Evolutionary conservation across 192 early-diverging fungal species (phyloP), one percentile per base, ranked within the genome.

Genomic region (Coemansia sp.): DNA sequence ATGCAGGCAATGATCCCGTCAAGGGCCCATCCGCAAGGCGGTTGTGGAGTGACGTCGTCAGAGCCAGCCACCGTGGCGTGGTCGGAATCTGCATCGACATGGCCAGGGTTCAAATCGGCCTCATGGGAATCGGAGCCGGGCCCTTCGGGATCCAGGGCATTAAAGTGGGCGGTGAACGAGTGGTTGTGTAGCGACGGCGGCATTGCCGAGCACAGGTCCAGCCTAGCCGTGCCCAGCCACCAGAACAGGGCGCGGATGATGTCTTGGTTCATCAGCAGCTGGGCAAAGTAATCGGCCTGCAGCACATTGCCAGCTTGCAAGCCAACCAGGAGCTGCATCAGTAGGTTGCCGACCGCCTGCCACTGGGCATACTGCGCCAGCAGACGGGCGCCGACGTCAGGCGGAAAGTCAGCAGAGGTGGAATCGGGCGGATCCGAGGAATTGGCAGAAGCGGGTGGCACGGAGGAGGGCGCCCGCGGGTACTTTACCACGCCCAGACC

Each of bases 231-330:
- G 12, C 68, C 68, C 51, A 72, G 42, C 68, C 68, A 72, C 68
- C 68, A 72, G 41, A 72, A 72, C 32, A 64, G 13, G 0, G 68
- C 68, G 4, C 61, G 61, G 11, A 72, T 72, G 17, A 72, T 29
- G 53, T 72, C 64, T 36, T 64, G 56, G 45, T 72, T 72, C 60
- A 72, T 64, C 51, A 72, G 37, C 12, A 72, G 45, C 49, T 72
- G 68, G 7, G 68, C 60, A 32, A 64, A 28, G 32, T 64, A 72
- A 49, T 64, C 68, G 18, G 56, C 61, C 42, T 72, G 68, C 61
- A 72, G 19, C 13, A 64, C 61, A 36, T 72, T 60, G 56, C 56
- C 56, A 18, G 68, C 60, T 30, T 60, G 68, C 31, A 72, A 23
- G 0, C 56, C 51, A 5, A 60, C 26, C 37, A 64, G 37, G 16